Evolutionary conservation across 257 asterid species (phyloP).

Genomic region (Buddleja alternifolia): DNA sequence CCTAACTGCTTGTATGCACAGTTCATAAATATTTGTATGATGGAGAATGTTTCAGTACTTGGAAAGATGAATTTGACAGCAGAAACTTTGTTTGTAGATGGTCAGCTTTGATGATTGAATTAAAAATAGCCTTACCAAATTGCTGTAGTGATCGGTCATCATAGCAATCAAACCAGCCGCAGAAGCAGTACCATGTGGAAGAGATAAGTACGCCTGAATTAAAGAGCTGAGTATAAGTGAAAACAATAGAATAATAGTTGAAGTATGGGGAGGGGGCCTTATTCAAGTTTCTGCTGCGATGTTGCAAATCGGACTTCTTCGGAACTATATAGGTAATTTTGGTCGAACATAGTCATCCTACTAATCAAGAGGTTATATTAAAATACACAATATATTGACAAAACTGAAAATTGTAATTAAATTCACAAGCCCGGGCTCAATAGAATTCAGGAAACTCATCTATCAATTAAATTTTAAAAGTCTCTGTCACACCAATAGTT

Average conservation of each 20-base stretch:
- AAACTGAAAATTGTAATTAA: not conserved
- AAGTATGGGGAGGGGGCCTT: slow-evolving; percentile 21
- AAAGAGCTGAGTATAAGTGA: slow-evolving; percentile 21
- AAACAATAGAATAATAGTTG: slow-evolving; percentile 6
- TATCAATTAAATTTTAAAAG: slow-evolving; percentile 23
- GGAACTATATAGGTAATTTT: slow-evolving; percentile 1
- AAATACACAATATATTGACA: not conserved
- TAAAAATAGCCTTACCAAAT: slow-evolving; percentile 63
- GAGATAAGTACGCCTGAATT: slow-evolving; percentile 94
- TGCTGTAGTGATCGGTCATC: slow-evolving; percentile 97
- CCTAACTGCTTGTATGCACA: slow-evolving; percentile 18
- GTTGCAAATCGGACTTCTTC: slow-evolving; percentile 13
- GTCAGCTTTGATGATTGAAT: slow-evolving; percentile 18
- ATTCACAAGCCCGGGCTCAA: slow-evolving; percentile 4
- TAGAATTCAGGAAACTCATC: slow-evolving; percentile 18
- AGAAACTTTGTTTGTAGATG: slow-evolving; percentile 9
- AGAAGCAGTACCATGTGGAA: slow-evolving; percentile 96
- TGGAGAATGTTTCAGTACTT: slow-evolving; percentile 5
- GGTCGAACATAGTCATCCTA: slow-evolving; percentile 11
- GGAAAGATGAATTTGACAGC: slow-evolving; percentile 20
- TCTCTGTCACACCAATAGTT: slow-evolving; percentile 17
- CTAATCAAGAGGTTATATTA: slow-evolving; percentile 1
- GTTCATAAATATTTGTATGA: slow-evolving; percentile 5
- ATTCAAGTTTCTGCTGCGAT: slow-evolving; percentile 11
- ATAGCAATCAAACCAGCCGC: slow-evolving; percentile 88